Percentiles rank a stretch among this genome's conserved stretches.
phyloP scores from a whole-genome alignment of 2,329 filamentous ascomycete species.

The Elsinoe necatrix region DNA sequence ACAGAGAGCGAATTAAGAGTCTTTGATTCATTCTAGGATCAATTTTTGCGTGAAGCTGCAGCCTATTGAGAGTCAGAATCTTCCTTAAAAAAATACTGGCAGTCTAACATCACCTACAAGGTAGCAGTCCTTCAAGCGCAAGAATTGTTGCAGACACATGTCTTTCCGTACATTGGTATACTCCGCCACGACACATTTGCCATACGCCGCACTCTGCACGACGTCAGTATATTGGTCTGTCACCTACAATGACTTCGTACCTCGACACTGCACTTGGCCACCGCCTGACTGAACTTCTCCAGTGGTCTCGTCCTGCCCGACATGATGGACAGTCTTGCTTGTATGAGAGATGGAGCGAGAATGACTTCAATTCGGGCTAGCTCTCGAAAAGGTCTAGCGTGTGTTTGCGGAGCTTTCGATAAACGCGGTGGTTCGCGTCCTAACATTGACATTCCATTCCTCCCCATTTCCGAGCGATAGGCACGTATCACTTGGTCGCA shows the following conservation, averaged over 20 bases:
- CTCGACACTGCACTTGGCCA: slow-evolving; percentile 58
- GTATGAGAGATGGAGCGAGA: neutral
- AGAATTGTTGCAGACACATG: slow-evolving; percentile 79
- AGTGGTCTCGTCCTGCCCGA: slow-evolving; percentile 51
- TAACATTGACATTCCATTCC: neutral
- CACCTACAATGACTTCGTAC: slow-evolving; percentile 33
- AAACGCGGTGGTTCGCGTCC: neutral
- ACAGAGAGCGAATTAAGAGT: too few relatives aligned
- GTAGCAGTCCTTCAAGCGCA: slow-evolving; percentile 79
- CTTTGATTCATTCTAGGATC: neutral
- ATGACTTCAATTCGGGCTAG: neutral
- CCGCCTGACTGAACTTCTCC: slow-evolving; percentile 59
- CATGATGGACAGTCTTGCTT: slow-evolving; percentile 22
- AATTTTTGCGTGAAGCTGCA: slow-evolving; percentile 3
- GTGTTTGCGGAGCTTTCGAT: slow-evolving; percentile 5
- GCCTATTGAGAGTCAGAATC: neutral
- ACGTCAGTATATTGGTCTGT: slow-evolving; percentile 15
- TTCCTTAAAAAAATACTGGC: neutral
- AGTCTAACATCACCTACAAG: slow-evolving; percentile 45
- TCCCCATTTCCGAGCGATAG: neutral
- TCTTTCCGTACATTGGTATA: slow-evolving; percentile 87
- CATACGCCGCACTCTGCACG: slow-evolving; percentile 68
- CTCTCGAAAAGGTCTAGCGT: neutral
- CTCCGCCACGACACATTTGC: slow-evolving; percentile 82
- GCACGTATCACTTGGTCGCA: slow-evolving; percentile 1